A percentile compares a stretch with the other conserved stretches of the same genome.
These are phyloP conservation scores for Solanum appendiculatum DNA, from an alignment of 257 asterid genomes.

Conservation along the genomic window DNA sequence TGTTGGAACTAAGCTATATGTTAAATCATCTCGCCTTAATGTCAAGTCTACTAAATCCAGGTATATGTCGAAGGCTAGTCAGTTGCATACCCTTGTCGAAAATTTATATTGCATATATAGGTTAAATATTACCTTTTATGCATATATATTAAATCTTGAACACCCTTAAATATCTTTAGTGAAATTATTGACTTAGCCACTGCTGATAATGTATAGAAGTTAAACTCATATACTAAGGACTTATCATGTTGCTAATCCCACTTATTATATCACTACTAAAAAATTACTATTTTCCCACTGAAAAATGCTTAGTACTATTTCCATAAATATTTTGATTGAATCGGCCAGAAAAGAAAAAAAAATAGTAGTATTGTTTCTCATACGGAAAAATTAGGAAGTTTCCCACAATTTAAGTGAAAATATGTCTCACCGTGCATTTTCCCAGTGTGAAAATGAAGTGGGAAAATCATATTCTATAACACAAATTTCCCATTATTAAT, in stretches of 20 bases:
- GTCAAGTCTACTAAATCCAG: constrained; percentile 47
- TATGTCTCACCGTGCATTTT: no score
- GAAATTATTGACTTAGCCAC: background rate
- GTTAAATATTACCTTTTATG: background rate
- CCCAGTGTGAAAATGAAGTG: no score
- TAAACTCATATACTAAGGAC: background rate
- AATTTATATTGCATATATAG: background rate
- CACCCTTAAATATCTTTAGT: background rate
- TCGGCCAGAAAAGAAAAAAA: background rate
- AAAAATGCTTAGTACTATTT: background rate
- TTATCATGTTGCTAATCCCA: background rate
- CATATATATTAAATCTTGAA: background rate
- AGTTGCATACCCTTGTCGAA: background rate
- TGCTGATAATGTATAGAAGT: background rate
- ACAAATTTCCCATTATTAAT: no score
- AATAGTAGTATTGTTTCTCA: background rate
- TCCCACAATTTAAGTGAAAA: no score
- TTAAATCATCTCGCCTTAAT: constrained; percentile 46
- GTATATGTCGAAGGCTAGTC: constrained; percentile 8
- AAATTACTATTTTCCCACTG: no score
- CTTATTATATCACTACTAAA: background rate
- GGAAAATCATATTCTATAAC: no score
- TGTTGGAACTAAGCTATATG: constrained; percentile 62
- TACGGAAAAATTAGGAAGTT: background rate
- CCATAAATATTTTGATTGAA: background rate